These are phyloP conservation scores for Pseudogymnoascus sp. DNA, from an alignment of 2,329 filamentous ascomycete species.

Conservation along the genomic window DNA sequence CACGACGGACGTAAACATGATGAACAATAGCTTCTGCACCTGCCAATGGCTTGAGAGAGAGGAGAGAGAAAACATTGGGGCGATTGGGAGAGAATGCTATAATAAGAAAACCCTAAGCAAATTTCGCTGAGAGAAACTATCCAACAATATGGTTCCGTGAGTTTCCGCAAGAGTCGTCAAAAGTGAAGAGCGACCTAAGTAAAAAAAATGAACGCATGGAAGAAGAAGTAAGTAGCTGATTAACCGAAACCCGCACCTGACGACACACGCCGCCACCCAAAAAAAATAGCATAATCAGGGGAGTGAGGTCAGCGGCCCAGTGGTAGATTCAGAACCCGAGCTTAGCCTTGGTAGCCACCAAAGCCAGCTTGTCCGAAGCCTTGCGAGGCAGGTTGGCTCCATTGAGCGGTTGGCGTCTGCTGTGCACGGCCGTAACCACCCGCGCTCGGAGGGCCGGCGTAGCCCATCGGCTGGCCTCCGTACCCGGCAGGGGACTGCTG, in stretches of 20 bases:
- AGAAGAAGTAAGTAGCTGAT: background rate
- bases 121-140: conserved; percentile 11
- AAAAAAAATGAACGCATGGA: background rate
- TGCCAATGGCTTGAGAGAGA: background rate
- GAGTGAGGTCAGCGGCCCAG: background rate
- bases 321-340: background rate
- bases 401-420: conserved; percentile 34
- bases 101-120: conserved; percentile 12
- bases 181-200: background rate
- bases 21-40: background rate
- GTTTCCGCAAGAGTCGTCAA: background rate
- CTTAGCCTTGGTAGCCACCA: conserved; percentile 54
- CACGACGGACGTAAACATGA: background rate
- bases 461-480: conserved; percentile 62
- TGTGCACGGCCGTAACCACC: conserved; percentile 78
- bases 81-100: conserved; percentile 1
- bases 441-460: conserved; percentile 65
- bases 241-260: conserved; percentile 1
- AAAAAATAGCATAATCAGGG: background rate
- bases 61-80: background rate
- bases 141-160: conserved; percentile 14
- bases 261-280: conserved; percentile 4
- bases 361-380: conserved; percentile 57
- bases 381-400: conserved; percentile 49
- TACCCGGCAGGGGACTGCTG: conserved; percentile 56